Base-by-base conservation (phyloP, 345 rosid species). In the Boechera stricta region DNA sequence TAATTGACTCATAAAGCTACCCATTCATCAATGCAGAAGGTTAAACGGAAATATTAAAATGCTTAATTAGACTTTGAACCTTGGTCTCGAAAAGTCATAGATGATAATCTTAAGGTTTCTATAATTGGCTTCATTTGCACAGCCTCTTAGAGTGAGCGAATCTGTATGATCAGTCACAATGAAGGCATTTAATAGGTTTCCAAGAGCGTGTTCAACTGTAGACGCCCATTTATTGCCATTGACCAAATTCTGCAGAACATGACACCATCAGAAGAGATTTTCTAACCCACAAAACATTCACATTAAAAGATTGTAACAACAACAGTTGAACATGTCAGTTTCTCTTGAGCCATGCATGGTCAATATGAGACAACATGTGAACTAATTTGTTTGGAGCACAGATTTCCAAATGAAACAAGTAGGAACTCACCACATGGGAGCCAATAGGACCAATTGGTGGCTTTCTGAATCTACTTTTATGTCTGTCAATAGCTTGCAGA, bases 381-480 rank as follows among this genome's bases (percentile, higher is more conserved):
- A 77, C 51, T 61, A 35, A 54, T 42, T 32, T 44, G n/a, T 63
- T 51, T 61, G 42, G 32, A 28, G 47, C 42, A 58, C 33, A 39
- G 59, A 39, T 67, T 59, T 65, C 26, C 44, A 60, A 79, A 73
- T 15, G 7, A 44, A 66, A 47, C 59, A 33, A 59, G 54, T n/a
- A 33, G 38, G 33, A 65, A 86, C 98, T 85, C 67, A 95, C 98
- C 87, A 95, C 71, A 82, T 95, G 98, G 49, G 91, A 85, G 73
- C 99, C 99, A 81, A 92, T 87, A 53, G 99, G 99, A 84, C 99
- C 99, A 76, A 95, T 88, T 24, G 99, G 99, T 35, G 98, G 92
- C 79, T 76, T 84, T 56, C 66, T 76, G 78, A 95, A 95, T 71
- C 69, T 72, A 38, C 70, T 83, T 28, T 84, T 90, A 71, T 77